phyloP scores from a whole-genome alignment of 208 protist genomes.

The Acanthamoeba castellanii region DNA sequence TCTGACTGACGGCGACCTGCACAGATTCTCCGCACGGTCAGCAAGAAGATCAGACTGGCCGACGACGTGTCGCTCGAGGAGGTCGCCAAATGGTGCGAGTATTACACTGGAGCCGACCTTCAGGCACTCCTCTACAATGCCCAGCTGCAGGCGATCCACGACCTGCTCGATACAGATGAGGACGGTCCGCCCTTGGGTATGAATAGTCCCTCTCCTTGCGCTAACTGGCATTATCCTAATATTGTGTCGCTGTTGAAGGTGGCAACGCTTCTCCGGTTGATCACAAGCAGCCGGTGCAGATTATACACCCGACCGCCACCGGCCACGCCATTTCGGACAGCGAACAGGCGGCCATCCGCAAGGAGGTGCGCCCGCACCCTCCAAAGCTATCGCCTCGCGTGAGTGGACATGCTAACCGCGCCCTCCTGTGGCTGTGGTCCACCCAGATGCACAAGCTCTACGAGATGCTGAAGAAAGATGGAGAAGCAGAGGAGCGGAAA shows the following conservation, averaged over 20 bases:
- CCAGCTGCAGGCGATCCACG: constrained; percentile 80
- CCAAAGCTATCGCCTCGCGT: background rate
- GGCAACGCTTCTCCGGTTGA: background rate
- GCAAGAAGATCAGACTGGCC: constrained; percentile 67
- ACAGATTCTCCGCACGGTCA: constrained; percentile 77
- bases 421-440: no score
- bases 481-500: background rate
- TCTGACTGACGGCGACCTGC: constrained; percentile 89
- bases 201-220: background rate
- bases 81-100: constrained; percentile 62
- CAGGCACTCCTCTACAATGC: constrained; percentile 81
- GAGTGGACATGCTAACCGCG: no score
- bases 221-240: background rate
- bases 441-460: constrained; percentile 23
- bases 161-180: constrained; percentile 68
- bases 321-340: constrained; percentile 66
- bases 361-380: background rate
- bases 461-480: constrained; percentile 1
- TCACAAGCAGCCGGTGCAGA: background rate
- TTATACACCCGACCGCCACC: background rate
- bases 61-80: constrained; percentile 67
- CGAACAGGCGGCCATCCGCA: background rate
- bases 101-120: constrained; percentile 86
- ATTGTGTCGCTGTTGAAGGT: background rate
- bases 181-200: background rate